Evolutionary conservation across 257 asterid genomes (phyloP), one percentile per base, ranked within the genome.

Genomic region (Marsdenia floribunda): DNA sequence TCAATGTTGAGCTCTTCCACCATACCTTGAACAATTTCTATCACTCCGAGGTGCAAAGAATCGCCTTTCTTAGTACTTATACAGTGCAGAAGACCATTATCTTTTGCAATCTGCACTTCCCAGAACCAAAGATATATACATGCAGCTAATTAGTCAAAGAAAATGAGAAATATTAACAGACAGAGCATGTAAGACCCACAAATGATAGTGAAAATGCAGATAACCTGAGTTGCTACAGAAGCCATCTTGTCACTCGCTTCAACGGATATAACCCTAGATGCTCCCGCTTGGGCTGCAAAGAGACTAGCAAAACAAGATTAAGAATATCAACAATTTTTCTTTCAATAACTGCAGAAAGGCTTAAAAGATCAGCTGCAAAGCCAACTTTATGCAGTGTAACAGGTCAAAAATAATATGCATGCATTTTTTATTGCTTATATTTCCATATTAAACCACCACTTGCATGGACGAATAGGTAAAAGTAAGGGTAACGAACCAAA

Each of bases 191-290:
- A 18, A 26, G 72, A 75, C 69, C 44, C 46, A 40, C 64, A 47
- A 57, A 64, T 55, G 46, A 60, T 47, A 18, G 63, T 71, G 73
- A 78, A 29, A 53, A 59, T 9, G 38, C 37, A 52, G 11, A 68
- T 54, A 58, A 93, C 98, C 97, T 90, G 88, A 75, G 93, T 77
- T 74, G 99, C 99, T 75, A 94, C 91, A 19, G 85, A 79, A 77
- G 97, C 97, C 99, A 94, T 94, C 88, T 92, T 94, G 67, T 84
- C 85, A 72, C 98, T 94, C 74, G 96, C 98, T 83, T 94, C 99
- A 85, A 94, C 82, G 54, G 99, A 91, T 75, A 90, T 71, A 63
- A 94, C 97, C 83, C 83, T 88, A 24, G 96, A 85, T 58, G 99
- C 97, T 78, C 99, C 97, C 35, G 92, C 97, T 82, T 90, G 93